phyloP scores from a whole-genome alignment of 2,329 filamentous ascomycete genomes.

The Fusarium sp. region DNA sequence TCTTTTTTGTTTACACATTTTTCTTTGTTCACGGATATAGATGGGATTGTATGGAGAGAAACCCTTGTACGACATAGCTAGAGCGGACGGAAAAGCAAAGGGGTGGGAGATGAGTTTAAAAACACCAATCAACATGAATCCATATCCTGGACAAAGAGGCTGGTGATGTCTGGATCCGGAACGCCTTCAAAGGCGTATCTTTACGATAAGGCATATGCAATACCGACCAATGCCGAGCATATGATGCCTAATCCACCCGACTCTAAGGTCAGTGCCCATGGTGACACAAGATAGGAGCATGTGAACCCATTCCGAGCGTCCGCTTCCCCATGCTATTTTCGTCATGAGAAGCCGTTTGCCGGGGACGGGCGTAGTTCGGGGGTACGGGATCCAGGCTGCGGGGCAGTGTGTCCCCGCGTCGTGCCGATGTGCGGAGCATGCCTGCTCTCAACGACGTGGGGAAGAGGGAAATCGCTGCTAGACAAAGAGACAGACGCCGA shows the following conservation, averaged over 20 bases:
- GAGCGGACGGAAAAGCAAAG: constrained; percentile 37
- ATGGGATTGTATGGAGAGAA: constrained; percentile 30
- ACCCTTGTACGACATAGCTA: constrained; percentile 42
- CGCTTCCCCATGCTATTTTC: constrained; percentile 3
- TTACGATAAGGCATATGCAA: neutral
- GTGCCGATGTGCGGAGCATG: constrained; percentile 34
- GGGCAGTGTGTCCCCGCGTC: constrained; percentile 35
- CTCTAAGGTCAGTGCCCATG: neutral
- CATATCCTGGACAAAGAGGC: constrained; percentile 20
- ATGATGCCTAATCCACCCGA: constrained; percentile 3
- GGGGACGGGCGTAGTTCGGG: constrained; percentile 28
- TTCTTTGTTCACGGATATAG: constrained; percentile 41
- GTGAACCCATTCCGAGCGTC: neutral
- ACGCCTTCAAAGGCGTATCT: neutral
- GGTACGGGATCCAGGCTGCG: constrained; percentile 25
- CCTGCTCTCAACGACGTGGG: constrained; percentile 11
- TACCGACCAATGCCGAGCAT: constrained; percentile 3
- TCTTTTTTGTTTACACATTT: constrained; percentile 36
- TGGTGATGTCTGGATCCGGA: neutral
- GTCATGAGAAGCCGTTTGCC: constrained; percentile 11
- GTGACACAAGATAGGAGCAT: neutral
- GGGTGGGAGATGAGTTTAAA: constrained; percentile 3
- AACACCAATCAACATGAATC: constrained; percentile 19
- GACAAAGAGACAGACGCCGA: neutral
- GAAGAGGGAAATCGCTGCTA: constrained; percentile 1